These are phyloP conservation scores for Golubevia pallescens DNA, from an alignment of 1,284 basidiomycete genomes.

Conservation along the genomic window DNA sequence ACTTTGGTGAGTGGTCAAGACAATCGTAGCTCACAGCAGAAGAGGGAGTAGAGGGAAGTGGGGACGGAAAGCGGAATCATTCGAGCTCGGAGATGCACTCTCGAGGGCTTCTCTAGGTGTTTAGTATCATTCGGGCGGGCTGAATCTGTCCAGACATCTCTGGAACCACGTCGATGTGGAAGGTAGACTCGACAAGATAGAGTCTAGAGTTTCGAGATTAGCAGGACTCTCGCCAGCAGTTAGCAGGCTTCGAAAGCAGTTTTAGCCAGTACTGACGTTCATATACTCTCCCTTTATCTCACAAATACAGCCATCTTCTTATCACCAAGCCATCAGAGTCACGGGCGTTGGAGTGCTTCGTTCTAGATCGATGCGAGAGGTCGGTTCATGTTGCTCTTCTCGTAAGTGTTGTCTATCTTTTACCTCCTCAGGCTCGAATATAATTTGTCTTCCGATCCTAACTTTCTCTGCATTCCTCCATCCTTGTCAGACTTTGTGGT, in stretches of 20 bases:
- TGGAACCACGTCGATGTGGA: no score
- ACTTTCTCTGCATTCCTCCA: background rate
- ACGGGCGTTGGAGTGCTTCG: conserved; percentile 52
- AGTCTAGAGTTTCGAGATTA: no score
- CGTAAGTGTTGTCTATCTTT: conserved; percentile 7
- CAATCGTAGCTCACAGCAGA: no score
- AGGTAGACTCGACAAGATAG: no score
- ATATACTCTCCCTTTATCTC: background rate
- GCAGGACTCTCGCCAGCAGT: no score
- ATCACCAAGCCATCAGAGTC: conserved; percentile 53
- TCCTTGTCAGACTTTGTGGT: conserved; percentile 60
- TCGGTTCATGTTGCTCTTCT: conserved; percentile 57
- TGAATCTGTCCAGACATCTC: no score
- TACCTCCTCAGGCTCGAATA: background rate
- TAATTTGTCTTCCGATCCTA: background rate
- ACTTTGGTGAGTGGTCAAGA: conserved; percentile 24
- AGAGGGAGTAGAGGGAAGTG: no score
- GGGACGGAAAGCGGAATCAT: background rate
- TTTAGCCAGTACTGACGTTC: no score
- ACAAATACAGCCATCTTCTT: conserved; percentile 38
- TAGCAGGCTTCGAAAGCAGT: no score
- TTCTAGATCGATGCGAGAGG: conserved; percentile 51
- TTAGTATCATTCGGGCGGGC: no score
- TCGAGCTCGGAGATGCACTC: background rate
- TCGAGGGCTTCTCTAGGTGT: no score